phyloP scores from a whole-genome alignment of 257 asterid species.

The Nicotiana otophora region DNA sequence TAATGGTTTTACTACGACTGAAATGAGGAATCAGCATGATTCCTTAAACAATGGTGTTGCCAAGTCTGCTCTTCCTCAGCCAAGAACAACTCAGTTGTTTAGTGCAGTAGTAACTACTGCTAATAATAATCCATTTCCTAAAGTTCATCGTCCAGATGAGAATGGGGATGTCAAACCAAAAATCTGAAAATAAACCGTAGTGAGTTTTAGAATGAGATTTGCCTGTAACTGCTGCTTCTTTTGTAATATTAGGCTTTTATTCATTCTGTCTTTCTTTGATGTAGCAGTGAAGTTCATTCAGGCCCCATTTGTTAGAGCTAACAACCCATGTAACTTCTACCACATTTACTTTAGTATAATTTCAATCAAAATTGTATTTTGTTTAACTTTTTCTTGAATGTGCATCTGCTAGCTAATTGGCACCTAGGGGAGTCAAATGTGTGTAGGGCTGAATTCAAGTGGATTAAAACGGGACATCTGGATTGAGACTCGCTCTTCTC shows the following conservation, averaged over 20 bases:
- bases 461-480: no score
- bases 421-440: background rate
- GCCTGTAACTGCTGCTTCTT: constrained; percentile 23
- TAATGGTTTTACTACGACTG: constrained; percentile 38
- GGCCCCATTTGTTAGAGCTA: constrained; percentile 34
- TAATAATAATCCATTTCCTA: constrained; percentile 24
- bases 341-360: constrained; percentile 4
- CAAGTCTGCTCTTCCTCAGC: constrained; percentile 24
- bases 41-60: constrained; percentile 49
- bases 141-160: constrained; percentile 30
- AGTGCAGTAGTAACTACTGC: constrained; percentile 24
- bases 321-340: constrained; percentile 24
- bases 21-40: constrained; percentile 36
- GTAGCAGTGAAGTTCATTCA: constrained; percentile 33
- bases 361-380: background rate
- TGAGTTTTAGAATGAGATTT: constrained; percentile 28
- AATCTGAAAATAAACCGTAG: constrained; percentile 30
- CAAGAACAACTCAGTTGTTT: constrained; percentile 29
- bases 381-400: background rate
- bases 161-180: constrained; percentile 54
- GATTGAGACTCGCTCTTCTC: no score
- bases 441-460: background rate
- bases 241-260: constrained; percentile 41
- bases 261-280: constrained; percentile 25
- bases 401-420: background rate